Evolutionary conservation across 352 stramenopile genomes (phyloP), one percentile per base, ranked within the genome.

Genomic region (Globisporangium viniferum): DNA sequence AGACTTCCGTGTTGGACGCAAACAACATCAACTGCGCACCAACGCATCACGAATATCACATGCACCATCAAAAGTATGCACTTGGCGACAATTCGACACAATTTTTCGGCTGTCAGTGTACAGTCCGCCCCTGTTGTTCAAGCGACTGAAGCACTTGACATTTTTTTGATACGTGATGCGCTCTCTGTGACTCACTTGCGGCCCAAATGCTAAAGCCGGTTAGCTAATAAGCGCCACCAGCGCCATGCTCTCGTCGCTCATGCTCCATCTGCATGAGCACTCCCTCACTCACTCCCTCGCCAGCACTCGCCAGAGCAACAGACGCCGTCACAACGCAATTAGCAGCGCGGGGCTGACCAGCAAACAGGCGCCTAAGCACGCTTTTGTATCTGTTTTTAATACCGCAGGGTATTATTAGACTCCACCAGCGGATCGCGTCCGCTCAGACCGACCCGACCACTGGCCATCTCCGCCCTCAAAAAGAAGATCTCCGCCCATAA

Each of bases 161-260:
- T 62, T 46, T 24, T 24, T 55, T 27, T 24, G 10, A 18, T 48
- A 49, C 6, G 61, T 53, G 61, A 67, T 60, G 61, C 49, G 49
- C 49, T 56, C 49, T 51, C 44, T 51, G 61, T 67, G 61, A 67
- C 61, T 41, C 61, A 67, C 61, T 33, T 46, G 35, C 12, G 20
- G 48, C 1, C 8, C n/a, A 49, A 31, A 60, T 44, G 59, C 44
- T 51, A 31, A 62, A 64, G 59, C 44, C 62, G 53, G 51, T 56
- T 68, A 68, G 62, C 62, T 68, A 62, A 68, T 15, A 49, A 24
- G 24, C 24, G 41, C 41, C 41, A 48, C 2, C 44, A 49, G 18
- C 44, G 15, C 44, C 7, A 51, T 22, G 18, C 31, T 49, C 41
- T 33, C 18, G 31, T 44, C 55, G 31, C 31, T 27, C n/a, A 15